A percentile compares a stretch with the other conserved stretches of the same genome.
These are phyloP conservation scores for Knoxia roxburghii DNA, from an alignment of 257 asterid species.

Conservation along the genomic window DNA sequence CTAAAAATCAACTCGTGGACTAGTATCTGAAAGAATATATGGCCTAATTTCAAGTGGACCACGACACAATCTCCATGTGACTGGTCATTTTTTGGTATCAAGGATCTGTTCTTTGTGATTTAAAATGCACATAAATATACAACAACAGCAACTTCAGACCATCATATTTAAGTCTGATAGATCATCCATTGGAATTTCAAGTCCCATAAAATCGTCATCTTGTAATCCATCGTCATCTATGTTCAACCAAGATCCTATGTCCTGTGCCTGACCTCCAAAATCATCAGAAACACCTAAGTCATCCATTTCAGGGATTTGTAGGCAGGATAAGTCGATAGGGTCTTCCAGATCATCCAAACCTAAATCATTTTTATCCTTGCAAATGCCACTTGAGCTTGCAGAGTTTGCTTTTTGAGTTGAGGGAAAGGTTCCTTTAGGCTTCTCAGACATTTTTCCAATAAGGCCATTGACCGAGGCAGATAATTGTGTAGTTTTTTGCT, in stretches of 20 bases:
- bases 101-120: conserved; percentile 26
- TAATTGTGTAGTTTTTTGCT: conserved; percentile 72
- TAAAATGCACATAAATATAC: conserved; percentile 48
- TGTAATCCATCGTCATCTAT: conserved; percentile 68
- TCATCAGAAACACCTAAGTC: conserved; percentile 59
- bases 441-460: conserved; percentile 59
- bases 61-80: conserved; percentile 40
- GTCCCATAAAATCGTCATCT: conserved; percentile 73
- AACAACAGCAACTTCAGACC: conserved; percentile 54
- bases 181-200: conserved; percentile 88
- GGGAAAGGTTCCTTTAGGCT: conserved; percentile 43
- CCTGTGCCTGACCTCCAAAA: conserved; percentile 80
- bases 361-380: conserved; percentile 36
- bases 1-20: conserved; percentile 43
- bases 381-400: conserved; percentile 32
- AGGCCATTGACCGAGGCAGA: conserved; percentile 65
- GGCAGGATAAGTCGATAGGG: conserved; percentile 79
- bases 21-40: conserved; percentile 52
- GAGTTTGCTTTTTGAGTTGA: conserved; percentile 49
- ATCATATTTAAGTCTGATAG: conserved; percentile 73
- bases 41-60: conserved; percentile 35
- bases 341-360: conserved; percentile 66
- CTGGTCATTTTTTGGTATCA: conserved; percentile 35
- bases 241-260: conserved; percentile 83
- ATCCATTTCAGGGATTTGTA: conserved; percentile 86